Base-by-base conservation (phyloP, 345 rosid species). In the Populus euphratica region DNA sequence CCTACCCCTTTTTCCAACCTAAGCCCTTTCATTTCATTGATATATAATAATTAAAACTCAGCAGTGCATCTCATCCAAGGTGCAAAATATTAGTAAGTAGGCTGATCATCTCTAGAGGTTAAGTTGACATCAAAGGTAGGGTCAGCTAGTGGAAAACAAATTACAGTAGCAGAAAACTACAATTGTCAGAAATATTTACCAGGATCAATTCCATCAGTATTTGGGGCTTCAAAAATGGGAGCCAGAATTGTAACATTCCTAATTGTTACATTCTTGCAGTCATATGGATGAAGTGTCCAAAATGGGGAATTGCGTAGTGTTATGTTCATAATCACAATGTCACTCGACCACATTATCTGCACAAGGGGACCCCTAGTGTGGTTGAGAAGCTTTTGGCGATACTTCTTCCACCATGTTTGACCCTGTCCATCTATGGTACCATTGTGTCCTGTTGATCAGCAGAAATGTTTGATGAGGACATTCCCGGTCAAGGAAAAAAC, bases 361-460 rank as follows among this genome's bases (percentile, higher is more conserved):
- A 96, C 89, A 68, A 96, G 92, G 21, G 99, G 99, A 14, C 98
- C 99, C 81, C 99, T 91, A 5, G 98, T 96, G 85, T 96, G 72
- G 81, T 93, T 96, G 78, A 96, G 93, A 86, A 90, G 94, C 86
- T 94, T 93, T 86, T 93, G 94, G 54, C 93, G 94, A 84, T 89
- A 84, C 86, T 89, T 96, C 82, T 86, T 93, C 99, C 99, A 96
- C 99, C 99, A 96, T 64, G 93, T 74, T 78, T 91, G 91, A 62
- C 99, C 99, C 86, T 96, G 98, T 77, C 99, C 99, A 74, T 91
- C 89, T 72, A 96, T 93, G 70, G 97, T 96, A 65, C 99, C 99
- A 61, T 96, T 96, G 80, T 93, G 92, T 80, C 97, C 98, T 96
- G 87, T 82, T 76, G 29, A 20, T 74, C 77, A 79, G 73, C 23